Evolutionary conservation across 1,139 yeast genomes (phyloP).

Genomic region (Suhomyces bribrorum): DNA sequence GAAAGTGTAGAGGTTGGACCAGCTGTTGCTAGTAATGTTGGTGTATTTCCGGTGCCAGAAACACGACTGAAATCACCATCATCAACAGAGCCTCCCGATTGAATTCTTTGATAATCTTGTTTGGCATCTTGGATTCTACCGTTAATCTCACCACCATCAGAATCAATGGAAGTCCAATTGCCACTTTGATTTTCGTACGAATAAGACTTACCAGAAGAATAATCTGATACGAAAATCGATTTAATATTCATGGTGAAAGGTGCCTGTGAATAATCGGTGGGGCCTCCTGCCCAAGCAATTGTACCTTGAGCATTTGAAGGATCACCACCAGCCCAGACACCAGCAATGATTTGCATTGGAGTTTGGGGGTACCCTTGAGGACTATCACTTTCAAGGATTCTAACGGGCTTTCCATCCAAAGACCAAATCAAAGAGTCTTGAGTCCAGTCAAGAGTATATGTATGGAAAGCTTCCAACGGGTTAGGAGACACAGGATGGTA

Average conservation of each 20-base stretch:
- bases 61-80: constrained; percentile 6
- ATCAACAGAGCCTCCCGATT: constrained; percentile 19
- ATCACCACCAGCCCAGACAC: constrained; percentile 85
- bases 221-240: constrained; percentile 66
- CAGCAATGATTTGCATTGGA: constrained; percentile 71
- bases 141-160: constrained; percentile 62
- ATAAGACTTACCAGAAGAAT: constrained; percentile 75
- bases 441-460: constrained; percentile 84
- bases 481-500: constrained; percentile 57
- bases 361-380: constrained; percentile 73
- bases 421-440: constrained; percentile 59
- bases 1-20: constrained; percentile 14
- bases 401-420: constrained; percentile 59
- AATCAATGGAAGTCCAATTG: constrained; percentile 63
- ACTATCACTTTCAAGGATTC: constrained; percentile 54
- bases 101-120: constrained; percentile 47
- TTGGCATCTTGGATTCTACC: constrained; percentile 58
- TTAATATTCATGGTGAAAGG: constrained; percentile 73
- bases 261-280: constrained; percentile 61
- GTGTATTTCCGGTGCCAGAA: constrained; percentile 2
- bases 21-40: constrained; percentile 15
- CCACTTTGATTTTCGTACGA: constrained; percentile 67
- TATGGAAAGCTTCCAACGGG: constrained; percentile 58
- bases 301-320: constrained; percentile 66
- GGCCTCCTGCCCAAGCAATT: constrained; percentile 84